Conservation (phyloP, 148 eudicot species). For the Cornus suecica region DNA sequence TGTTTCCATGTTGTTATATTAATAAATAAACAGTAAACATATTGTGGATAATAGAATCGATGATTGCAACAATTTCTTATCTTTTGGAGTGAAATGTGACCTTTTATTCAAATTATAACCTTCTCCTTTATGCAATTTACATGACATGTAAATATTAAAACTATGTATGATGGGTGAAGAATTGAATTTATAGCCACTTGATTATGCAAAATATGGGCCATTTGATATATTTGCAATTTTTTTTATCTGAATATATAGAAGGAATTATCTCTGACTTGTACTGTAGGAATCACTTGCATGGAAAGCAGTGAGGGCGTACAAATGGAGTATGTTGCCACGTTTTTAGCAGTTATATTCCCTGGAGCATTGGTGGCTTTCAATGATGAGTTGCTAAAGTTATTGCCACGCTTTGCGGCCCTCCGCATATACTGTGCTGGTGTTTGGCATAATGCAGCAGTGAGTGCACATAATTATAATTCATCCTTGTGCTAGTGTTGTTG, state of each 20-base stretch:
- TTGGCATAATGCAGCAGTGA: conserved; percentile 94
- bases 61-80: too few species aligned
- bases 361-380: conserved; percentile 92
- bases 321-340: conserved; percentile 76
- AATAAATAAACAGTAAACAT: too few species aligned
- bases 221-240: conserved; percentile 10
- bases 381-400: conserved; percentile 51
- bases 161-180: background rate
- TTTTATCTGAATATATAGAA: conserved; percentile 5
- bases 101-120: background rate
- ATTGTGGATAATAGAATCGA: too few species aligned
- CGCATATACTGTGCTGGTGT: conserved; percentile 96
- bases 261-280: conserved; percentile 28
- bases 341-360: conserved; percentile 81
- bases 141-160: background rate
- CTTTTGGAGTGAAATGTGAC: background rate
- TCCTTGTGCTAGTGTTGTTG: background rate
- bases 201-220: conserved; percentile 5
- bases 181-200: too few species aligned
- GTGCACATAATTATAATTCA: conserved; percentile 20
- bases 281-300: conserved; percentile 33
- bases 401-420: conserved; percentile 62
- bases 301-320: conserved; percentile 89
- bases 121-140: background rate
- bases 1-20: background rate